A percentile compares a stretch with the other conserved stretches of the same genome.
Evolutionary conservation across 345 rosid genomes (phyloP).

Genomic region (Arabidopsis thaliana): TAIR10.1 NC_003070.9:26158501-26159000

Average conservation of each 20-base stretch:
- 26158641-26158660: conserved; percentile 1
- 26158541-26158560: conserved; percentile 19
- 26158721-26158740: conserved; percentile 27
- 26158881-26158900: conserved; percentile 49
- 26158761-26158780: conserved; percentile 27
- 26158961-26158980: conserved; percentile 28
- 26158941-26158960: conserved; percentile 14
- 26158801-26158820: neutral
- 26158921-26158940: conserved; percentile 23
- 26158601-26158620: conserved; percentile 36
- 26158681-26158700: neutral
- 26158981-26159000: conserved; percentile 26
- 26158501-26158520: conserved; percentile 24
- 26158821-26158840: conserved; percentile 17
- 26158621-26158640: conserved; percentile 37
- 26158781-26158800: conserved; percentile 25
- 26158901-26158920: conserved; percentile 24
- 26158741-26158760: conserved; percentile 31
- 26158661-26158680: neutral
- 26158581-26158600: conserved; percentile 29
- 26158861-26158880: conserved; percentile 42
- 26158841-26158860: conserved; percentile 9
- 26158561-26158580: conserved; percentile 25
- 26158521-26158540: conserved; percentile 21
- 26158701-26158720: conserved; percentile 34